phyloP scores from a whole-genome alignment of 1,139 yeast genomes.

The Geotrichum carabidarum region DNA sequence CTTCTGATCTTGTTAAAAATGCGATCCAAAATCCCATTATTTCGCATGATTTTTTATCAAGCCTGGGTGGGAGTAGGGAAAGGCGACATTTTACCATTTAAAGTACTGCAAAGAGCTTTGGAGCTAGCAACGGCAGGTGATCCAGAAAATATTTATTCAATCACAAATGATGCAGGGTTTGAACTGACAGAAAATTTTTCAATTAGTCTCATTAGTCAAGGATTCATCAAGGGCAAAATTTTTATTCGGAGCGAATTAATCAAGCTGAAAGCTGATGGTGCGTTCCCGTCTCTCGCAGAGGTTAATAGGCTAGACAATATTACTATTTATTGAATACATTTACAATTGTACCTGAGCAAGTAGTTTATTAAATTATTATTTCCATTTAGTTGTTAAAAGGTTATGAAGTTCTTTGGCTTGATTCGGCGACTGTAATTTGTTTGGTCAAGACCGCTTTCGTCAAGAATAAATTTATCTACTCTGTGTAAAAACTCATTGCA shows the following conservation, averaged over 20 bases:
- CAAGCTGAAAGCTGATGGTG: slow-evolving; percentile 27
- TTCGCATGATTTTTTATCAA: slow-evolving; percentile 30
- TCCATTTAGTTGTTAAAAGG: too few species aligned
- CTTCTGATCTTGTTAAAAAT: slow-evolving; percentile 29
- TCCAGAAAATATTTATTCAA: slow-evolving; percentile 13
- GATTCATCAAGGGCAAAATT: slow-evolving; percentile 37
- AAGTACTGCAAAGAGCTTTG: slow-evolving; percentile 16
- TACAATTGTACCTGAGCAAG: too few species aligned
- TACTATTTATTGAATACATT: slow-evolving; percentile 1
- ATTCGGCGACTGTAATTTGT: too few species aligned
- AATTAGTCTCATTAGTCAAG: slow-evolving; percentile 36
- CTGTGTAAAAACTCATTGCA: too few species aligned
- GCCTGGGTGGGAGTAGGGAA: slow-evolving; percentile 10
- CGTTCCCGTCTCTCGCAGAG: slow-evolving; percentile 29
- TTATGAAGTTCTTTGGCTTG: too few species aligned
- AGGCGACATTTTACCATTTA: slow-evolving; percentile 3
- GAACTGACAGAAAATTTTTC: slow-evolving; percentile 36
- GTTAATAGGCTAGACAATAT: slow-evolving; percentile 19
- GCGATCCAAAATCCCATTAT: slow-evolving; percentile 22
- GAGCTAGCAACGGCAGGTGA: slow-evolving; percentile 7
- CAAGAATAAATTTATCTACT: too few species aligned
- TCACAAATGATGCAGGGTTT: slow-evolving; percentile 21
- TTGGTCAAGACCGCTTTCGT: too few species aligned
- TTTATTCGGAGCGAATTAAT: slow-evolving; percentile 30
- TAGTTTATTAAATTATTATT: too few species aligned